Evolutionary conservation across 257 asterid genomes (phyloP), one percentile per base, ranked within the genome.

Genomic region (Petrea volubilis): DNA sequence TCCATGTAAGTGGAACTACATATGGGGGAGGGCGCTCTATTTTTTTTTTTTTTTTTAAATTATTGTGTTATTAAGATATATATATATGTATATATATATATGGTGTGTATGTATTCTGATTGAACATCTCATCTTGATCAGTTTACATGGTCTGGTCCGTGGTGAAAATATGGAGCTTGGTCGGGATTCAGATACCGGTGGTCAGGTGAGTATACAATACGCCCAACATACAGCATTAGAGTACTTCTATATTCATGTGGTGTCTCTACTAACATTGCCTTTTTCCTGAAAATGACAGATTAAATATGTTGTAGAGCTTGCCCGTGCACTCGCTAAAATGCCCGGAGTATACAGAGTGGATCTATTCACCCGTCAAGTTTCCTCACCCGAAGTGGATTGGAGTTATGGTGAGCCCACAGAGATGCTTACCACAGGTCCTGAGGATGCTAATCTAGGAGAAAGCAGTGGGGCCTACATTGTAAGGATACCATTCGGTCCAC

Each of bases 111-210:
- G 68, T 34, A 38, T 56, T 70, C 66, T 81, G 49, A 74, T 18
- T 34, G 12, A 60, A 15, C 51, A 29, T 49, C 38, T 70, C 28
- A 18, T 68, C 69, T 75, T 81, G 65, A 70, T 75, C 81, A 85
- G 92, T 77, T 82, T 91, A 49, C 97, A 91, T 69, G 97, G 97
- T 52, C 77, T 91, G 74, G 94, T 91, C 51, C 92, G 96, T 28
- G 96, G 97, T 69, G 97, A 91, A 63, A 87, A 91, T 71, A 91
- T 91, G 97, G 97, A 91, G 84, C 97, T 91, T 70, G 97, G 97
- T 72, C 87, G 97, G 60, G 97, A 91, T 79, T 87, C 96, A 23
- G 97, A 91, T 64, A 91, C 97, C 0, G 97, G 97, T 49, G 97
- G 97, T 56, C 97, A 91, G 94, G 97, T 88, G 12, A 77, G 23